Conservation (phyloP, 345 rosid species). For the Acer yangbiense region DNA sequence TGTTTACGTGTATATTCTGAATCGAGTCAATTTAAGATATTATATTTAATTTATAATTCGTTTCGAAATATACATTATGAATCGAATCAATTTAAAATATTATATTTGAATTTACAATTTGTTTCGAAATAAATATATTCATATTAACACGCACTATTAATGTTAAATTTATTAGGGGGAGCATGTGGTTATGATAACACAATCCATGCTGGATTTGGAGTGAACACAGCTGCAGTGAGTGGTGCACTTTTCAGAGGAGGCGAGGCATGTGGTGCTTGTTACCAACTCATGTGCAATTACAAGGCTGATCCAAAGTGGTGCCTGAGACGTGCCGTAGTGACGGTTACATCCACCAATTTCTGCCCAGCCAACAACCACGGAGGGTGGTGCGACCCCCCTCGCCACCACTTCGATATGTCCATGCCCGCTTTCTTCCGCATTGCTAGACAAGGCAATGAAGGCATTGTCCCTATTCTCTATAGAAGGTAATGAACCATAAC, state of each 20-base stretch:
- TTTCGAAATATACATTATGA: too few species aligned
- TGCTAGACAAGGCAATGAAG: slow-evolving; percentile 71
- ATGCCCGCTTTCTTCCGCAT: slow-evolving; percentile 70
- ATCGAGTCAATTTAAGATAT: too few species aligned
- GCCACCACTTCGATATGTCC: slow-evolving; percentile 84
- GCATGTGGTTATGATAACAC: slow-evolving; percentile 89
- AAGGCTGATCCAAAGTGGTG: slow-evolving; percentile 78
- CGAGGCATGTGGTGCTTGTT: slow-evolving; percentile 81
- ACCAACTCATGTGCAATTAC: slow-evolving; percentile 58
- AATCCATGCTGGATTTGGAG: slow-evolving; percentile 74
- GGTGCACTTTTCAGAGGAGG: slow-evolving; percentile 63
- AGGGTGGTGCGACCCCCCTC: slow-evolving; percentile 86
- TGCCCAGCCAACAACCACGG: slow-evolving; percentile 79
- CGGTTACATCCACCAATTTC: slow-evolving; percentile 78
- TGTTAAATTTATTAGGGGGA: slow-evolving; percentile 51
- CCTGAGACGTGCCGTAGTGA: slow-evolving; percentile 52
- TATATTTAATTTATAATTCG: too few species aligned
- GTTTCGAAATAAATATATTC: not conserved
- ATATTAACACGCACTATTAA: not conserved
- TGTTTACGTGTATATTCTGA: too few species aligned
- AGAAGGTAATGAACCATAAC: slow-evolving; percentile 38
- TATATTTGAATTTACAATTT: too few species aligned
- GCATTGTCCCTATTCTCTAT: slow-evolving; percentile 70
- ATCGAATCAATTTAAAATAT: too few species aligned
- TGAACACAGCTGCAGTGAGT: slow-evolving; percentile 71